phyloP scores from a whole-genome alignment of 2,329 filamentous ascomycete genomes.

The Aspergillus awamori region DNA sequence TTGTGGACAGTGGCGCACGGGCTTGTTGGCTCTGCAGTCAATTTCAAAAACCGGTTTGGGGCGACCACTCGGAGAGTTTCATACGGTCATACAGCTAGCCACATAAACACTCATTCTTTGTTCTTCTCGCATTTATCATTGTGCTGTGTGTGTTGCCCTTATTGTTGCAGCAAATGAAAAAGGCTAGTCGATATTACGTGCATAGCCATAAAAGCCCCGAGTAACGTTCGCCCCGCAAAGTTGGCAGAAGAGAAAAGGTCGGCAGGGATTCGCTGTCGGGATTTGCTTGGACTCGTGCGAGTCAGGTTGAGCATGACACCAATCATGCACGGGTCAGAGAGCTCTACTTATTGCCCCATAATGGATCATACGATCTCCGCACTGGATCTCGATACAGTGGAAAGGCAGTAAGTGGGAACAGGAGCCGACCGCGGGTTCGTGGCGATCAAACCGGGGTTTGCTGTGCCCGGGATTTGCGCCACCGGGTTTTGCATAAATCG shows the following conservation, averaged over 20 bases:
- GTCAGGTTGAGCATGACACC: not conserved
- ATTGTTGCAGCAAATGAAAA: no score
- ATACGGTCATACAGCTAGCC: no score
- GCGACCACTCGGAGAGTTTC: no score
- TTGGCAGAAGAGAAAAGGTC: not conserved
- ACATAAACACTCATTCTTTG: no score
- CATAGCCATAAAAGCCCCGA: no score
- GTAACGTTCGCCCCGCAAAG: not conserved
- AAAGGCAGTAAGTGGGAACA: not conserved
- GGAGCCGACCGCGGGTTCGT: no score
- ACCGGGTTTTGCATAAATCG: not conserved
- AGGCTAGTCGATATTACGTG: no score
- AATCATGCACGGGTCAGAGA: not conserved
- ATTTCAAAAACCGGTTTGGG: no score
- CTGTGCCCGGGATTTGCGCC: not conserved
- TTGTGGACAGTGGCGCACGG: no score
- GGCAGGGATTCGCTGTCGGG: not conserved
- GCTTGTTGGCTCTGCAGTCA: no score
- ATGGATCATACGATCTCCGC: not conserved
- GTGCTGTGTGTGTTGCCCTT: no score
- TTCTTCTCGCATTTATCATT: no score
- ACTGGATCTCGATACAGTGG: not conserved
- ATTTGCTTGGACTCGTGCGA: not conserved
- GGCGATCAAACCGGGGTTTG: not conserved
- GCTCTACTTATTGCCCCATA: not conserved